Evolutionary conservation across 2,329 filamentous ascomycete species (phyloP).

Genomic region (Sclerotinia glacialis): DNA sequence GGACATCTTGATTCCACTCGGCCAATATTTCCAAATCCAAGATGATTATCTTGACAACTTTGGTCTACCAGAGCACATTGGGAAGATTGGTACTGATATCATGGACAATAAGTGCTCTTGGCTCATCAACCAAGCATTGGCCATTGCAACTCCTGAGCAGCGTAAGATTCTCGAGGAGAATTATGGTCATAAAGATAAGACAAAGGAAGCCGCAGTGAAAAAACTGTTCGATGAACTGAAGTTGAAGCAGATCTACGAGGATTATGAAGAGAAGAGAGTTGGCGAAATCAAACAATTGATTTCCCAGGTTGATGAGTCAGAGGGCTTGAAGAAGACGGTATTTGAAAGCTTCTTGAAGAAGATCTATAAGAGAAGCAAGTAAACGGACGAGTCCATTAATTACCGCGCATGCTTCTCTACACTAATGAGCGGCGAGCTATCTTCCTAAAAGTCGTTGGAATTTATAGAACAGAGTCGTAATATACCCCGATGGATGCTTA

Average conservation of each 20-base stretch:
- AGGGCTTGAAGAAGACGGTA: conserved; percentile 84
- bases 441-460: conserved; percentile 1
- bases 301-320: conserved; percentile 74
- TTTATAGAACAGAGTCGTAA: conserved; percentile 4
- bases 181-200: conserved; percentile 88
- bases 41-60: conserved; percentile 99
- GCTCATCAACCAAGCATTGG: conserved; percentile 92
- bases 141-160: conserved; percentile 78
- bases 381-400: conserved; percentile 40
- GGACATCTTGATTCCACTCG: conserved; percentile 92
- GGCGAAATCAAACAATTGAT: conserved; percentile 76
- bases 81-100: conserved; percentile 98
- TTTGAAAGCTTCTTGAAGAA: conserved; percentile 90
- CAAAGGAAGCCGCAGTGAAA: conserved; percentile 83
- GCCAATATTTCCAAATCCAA: conserved; percentile 99
- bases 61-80: conserved; percentile 85
- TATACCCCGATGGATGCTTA: conserved; percentile 9
- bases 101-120: conserved; percentile 99
- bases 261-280: conserved; percentile 86
- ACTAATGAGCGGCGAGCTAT: conserved; percentile 5
- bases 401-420: neutral
- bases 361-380: conserved; percentile 98
- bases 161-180: conserved; percentile 83
- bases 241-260: conserved; percentile 77
- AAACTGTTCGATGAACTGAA: conserved; percentile 81